phyloP scores from a whole-genome alignment of 306 rosid genomes.

The Urtica urens region DNA sequence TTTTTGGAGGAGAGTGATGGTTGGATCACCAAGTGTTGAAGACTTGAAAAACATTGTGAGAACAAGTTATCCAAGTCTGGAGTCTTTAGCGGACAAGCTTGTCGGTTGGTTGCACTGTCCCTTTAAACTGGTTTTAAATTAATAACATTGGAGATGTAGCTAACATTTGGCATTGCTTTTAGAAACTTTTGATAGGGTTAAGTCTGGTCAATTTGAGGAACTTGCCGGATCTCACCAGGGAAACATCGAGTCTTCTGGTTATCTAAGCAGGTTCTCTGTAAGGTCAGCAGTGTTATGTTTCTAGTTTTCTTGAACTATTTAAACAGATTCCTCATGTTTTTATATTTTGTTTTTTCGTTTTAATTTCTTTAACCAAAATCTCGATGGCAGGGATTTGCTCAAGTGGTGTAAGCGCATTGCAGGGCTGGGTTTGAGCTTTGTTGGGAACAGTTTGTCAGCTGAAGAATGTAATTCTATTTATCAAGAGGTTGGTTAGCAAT shows the following conservation, averaged over 20 bases:
- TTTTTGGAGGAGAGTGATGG: slow-evolving; percentile 76
- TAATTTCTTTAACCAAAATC: slow-evolving; percentile 6
- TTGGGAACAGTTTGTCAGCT: slow-evolving; percentile 35
- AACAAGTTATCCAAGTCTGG: slow-evolving; percentile 44
- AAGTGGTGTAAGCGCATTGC: slow-evolving; percentile 89
- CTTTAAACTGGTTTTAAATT: neutral
- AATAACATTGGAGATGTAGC: neutral
- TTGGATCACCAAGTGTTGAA: slow-evolving; percentile 40
- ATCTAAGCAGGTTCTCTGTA: slow-evolving; percentile 51
- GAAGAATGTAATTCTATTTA: slow-evolving; percentile 39
- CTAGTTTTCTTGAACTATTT: neutral
- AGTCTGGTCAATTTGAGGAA: slow-evolving; percentile 27
- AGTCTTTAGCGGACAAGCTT: slow-evolving; percentile 36
- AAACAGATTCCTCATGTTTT: neutral
- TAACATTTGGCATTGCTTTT: slow-evolving; percentile 15
- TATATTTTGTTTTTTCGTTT: neutral
- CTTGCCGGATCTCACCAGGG: slow-evolving; percentile 28
- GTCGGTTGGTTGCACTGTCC: slow-evolving; percentile 37
- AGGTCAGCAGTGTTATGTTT: slow-evolving; percentile 32
- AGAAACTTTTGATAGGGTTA: slow-evolving; percentile 70
- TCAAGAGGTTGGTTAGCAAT: slow-evolving; percentile 90
- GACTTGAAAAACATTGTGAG: slow-evolving; percentile 57
- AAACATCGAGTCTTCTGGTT: slow-evolving; percentile 32
- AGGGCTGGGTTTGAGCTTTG: slow-evolving; percentile 42
- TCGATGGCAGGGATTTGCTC: slow-evolving; percentile 69